Evolutionary conservation across 371 early-diverging fungal genomes (phyloP).

Genomic region (Basidiobolus meristosporus): DNA sequence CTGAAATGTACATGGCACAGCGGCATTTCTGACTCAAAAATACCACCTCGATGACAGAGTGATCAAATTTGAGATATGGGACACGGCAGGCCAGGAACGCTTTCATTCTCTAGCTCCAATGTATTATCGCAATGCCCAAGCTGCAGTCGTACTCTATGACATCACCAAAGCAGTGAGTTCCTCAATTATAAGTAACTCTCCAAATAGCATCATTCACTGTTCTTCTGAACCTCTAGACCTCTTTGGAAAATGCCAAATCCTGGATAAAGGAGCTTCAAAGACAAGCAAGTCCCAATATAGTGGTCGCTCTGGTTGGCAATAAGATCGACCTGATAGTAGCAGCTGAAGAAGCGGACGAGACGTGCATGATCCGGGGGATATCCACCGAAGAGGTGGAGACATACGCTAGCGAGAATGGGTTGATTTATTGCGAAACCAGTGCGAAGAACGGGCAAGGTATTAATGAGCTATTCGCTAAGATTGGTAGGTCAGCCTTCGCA

Average conservation of each 20-base stretch:
- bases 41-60: slow-evolving; percentile 39
- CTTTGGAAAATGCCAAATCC: slow-evolving; percentile 90
- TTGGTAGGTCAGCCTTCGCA: slow-evolving; percentile 33
- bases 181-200: not conserved
- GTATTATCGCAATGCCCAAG: slow-evolving; percentile 96
- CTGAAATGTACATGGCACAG: no score
- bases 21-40: slow-evolving; percentile 64
- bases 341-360: slow-evolving; percentile 13
- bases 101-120: slow-evolving; percentile 92
- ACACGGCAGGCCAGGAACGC: slow-evolving; percentile 86
- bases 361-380: slow-evolving; percentile 25
- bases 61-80: slow-evolving; percentile 82
- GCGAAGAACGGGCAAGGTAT: slow-evolving; percentile 78
- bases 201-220: not conserved
- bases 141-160: slow-evolving; percentile 93
- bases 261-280: slow-evolving; percentile 97
- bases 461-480: slow-evolving; percentile 62
- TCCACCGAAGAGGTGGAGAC: slow-evolving; percentile 50
- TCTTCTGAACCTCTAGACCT: slow-evolving; percentile 27
- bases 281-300: slow-evolving; percentile 87
- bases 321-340: slow-evolving; percentile 61
- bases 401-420: slow-evolving; percentile 53
- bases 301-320: slow-evolving; percentile 94
- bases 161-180: slow-evolving; percentile 68
- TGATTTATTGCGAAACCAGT: slow-evolving; percentile 84